Conservation (phyloP, 208 protist genomes). For the Crithidia expoeki region DNA sequence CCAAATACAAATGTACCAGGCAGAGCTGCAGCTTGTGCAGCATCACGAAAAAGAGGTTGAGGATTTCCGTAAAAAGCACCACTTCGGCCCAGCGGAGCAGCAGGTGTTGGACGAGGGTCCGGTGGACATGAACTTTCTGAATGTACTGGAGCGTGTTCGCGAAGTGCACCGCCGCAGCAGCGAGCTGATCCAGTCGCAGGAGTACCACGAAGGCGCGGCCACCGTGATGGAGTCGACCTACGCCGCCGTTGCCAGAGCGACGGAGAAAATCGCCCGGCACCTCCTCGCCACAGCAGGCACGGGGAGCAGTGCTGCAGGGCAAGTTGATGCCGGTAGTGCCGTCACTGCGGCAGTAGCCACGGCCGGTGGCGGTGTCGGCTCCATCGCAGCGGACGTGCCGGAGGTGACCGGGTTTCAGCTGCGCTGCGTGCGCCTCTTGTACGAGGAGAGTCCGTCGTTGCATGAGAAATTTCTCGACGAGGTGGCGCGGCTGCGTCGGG, state of each 20-base stretch:
- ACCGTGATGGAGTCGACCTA: constrained; percentile 81
- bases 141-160: constrained; percentile 68
- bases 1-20: constrained; percentile 27
- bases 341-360: constrained; percentile 1
- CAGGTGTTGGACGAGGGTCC: constrained; percentile 56
- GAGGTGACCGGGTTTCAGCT: constrained; percentile 74
- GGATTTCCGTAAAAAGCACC: constrained; percentile 66
- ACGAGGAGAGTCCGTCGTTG: constrained; percentile 61
- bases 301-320: not conserved
- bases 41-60: constrained; percentile 60
- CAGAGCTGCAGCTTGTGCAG: constrained; percentile 50
- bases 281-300: constrained; percentile 44
- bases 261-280: constrained; percentile 68
- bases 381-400: constrained; percentile 61
- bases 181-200: constrained; percentile 59
- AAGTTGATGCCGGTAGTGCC: constrained; percentile 18
- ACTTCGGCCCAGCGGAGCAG: constrained; percentile 73
- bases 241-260: constrained; percentile 60
- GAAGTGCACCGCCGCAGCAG: constrained; percentile 67
- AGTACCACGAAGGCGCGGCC: constrained; percentile 49
- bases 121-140: constrained; percentile 69
- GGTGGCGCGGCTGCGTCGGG: constrained; percentile 65
- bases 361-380: constrained; percentile 11
- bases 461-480: constrained; percentile 76
- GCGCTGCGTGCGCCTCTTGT: constrained; percentile 62